Percentiles rank a stretch among this genome's conserved stretches.
phyloP scores from a whole-genome alignment of 2,329 filamentous ascomycete genomes.

The Penicillium freii region DNA sequence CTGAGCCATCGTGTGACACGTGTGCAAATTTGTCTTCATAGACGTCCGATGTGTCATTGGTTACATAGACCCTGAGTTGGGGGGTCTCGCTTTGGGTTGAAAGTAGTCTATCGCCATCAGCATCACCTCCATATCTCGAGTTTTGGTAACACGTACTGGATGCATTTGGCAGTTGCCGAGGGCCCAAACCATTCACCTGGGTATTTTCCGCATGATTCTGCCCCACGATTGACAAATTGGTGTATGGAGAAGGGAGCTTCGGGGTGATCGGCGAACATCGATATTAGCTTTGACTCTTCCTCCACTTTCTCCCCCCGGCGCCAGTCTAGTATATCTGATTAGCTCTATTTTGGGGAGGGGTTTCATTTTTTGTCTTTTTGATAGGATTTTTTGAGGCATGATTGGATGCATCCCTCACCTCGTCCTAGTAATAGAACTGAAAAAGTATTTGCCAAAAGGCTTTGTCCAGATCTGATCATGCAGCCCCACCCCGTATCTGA shows the following conservation, averaged over 20 bases:
- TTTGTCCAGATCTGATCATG: conserved; percentile 97
- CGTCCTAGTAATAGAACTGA: conserved; percentile 71
- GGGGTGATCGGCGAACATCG: conserved; percentile 82
- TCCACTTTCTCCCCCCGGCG: conserved; percentile 58
- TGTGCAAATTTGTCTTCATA: conserved; percentile 86
- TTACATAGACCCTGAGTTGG: conserved; percentile 78
- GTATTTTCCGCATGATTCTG: conserved; percentile 83
- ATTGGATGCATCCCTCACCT: conserved; percentile 49
- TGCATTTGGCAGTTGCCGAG: conserved; percentile 91
- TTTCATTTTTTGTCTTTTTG: background rate
- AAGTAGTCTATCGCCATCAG: conserved; percentile 60
- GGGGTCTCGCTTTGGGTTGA: conserved; percentile 62
- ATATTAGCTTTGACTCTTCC: conserved; percentile 69
- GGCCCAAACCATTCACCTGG: conserved; percentile 98
- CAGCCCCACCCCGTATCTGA: conserved; percentile 97
- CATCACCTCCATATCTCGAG: background rate
- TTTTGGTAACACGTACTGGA: conserved; percentile 63
- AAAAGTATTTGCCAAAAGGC: conserved; percentile 83
- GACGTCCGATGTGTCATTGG: conserved; percentile 84
- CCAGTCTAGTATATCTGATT: conserved; percentile 61
- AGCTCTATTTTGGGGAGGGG: conserved; percentile 13
- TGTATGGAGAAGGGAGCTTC: conserved; percentile 91
- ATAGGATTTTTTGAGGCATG: background rate
- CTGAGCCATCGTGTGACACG: conserved; percentile 66
- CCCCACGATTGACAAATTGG: conserved; percentile 86